Evolutionary conservation across 2,329 filamentous ascomycete species (phyloP), one percentile per base, ranked within the genome.

Genomic region (Fusarium nygamai): DNA sequence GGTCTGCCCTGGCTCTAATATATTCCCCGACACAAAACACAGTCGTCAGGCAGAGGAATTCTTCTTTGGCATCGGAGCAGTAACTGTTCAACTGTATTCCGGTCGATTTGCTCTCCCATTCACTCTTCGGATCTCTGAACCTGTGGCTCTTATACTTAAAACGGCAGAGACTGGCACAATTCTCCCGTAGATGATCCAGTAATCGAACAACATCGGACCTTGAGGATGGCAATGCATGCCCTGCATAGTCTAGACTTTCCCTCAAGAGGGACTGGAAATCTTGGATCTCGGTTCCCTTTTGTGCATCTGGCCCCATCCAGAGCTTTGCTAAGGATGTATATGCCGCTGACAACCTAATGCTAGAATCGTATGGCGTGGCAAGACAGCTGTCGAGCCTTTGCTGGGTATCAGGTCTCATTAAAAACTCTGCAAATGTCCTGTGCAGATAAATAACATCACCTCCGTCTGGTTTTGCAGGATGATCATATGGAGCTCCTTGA

Each of bases 281-380:
- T 19, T 4, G 7, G 0, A 0, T 2, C 43, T 0, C 4, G 16
- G 10, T 24, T 24, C 0, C 1, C 2, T 11, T 13, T 19, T 1
- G 1, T 8, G 16, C 7, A 46, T 19, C 17, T 43, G 19, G 3
- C 13, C 4, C 8, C 8, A 11, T 24, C 31, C 31, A 16, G 1
- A 64, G 22, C 19, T 66, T 71, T 1, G 38, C 6, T 1, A 61
- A 22, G 2, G 33, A 43, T 16, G 31, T 6, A 33, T 38, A 48
- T 7, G 67, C 61, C 4, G 39, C 56, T 16, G 61, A 22, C 11
- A 64, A 9, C 36, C 59, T 64, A 3, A 72, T 6, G 11, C 20
- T 7, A 5, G 59, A 22, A 44, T 68, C 68, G 6, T 56, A 71
- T 1, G 48, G 11, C 4, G n/a, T 24, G 4, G 8, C 27, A 11